These are phyloP conservation scores for Malus orientalis DNA, from an alignment of 306 rosid species.

Conservation along the genomic window DNA sequence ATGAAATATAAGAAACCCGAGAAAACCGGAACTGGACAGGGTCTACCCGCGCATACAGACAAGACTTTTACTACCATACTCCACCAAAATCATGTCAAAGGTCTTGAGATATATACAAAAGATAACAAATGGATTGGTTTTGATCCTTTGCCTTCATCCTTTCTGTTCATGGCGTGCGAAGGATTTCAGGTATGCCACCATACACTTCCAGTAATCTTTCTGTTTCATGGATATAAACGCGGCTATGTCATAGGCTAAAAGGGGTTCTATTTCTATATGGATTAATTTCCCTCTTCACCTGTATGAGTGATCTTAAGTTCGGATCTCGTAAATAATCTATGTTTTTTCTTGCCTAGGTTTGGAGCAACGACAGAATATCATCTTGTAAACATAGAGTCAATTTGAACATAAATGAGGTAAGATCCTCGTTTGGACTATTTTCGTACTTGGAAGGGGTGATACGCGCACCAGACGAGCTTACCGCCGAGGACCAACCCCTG, in stretches of 20 bases:
- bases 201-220: no score
- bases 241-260: no score
- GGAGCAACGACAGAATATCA: conserved; percentile 12
- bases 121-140: neutral
- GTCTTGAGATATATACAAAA: neutral
- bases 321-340: no score
- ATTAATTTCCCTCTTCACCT: no score
- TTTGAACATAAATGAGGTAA: neutral
- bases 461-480: conserved; percentile 10
- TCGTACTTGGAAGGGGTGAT: conserved; percentile 7
- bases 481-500: conserved; percentile 7
- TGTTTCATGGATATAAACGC: no score
- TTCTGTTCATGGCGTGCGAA: neutral
- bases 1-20: neutral
- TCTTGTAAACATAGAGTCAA: conserved; percentile 12
- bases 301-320: no score
- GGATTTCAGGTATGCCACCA: neutral
- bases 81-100: neutral
- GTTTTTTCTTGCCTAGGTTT: no score
- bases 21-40: neutral
- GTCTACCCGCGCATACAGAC: neutral
- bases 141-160: neutral
- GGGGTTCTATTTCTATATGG: no score
- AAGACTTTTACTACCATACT: neutral
- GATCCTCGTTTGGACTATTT: conserved; percentile 19